Base-by-base conservation (phyloP, 495 filamentous ascomycete genomes). In the Penicillium psychrofluorescens region DNA sequence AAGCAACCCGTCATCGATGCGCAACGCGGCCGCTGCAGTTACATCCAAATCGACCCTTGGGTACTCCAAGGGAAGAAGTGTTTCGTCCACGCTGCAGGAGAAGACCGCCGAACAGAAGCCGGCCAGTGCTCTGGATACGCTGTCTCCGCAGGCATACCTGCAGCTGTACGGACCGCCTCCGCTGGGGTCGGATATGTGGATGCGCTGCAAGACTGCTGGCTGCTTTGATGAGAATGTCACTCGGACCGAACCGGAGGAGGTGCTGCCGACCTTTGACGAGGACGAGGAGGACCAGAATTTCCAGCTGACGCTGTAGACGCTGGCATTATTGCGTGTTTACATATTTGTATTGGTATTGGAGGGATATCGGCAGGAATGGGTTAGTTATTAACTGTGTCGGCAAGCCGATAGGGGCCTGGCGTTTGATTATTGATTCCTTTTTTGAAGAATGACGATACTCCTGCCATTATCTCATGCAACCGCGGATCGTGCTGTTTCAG, bases 11-110 rank as follows among this genome's bases (percentile, higher is more conserved):
- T 83, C 79, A 8, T 61, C 64, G 10, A 71, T 80, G 70, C 72
- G 77, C 41, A 66, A 79, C 51, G 66, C 78, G 4, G 79, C 82
- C 7, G 84, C 85, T 13, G 72, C 69, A 7, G 72, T 67, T n/a
- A 77, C 74, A 9, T 90, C 89, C 10, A 77, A 78, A 41, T 85
- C 77, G 37, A 95, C 90, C 0, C 64, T 95, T 27, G 89, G 89
- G 7, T 91, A 90, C 57, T 80, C 78, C 40, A 86, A 84, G 55
- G 88, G 90, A 27, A 75, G 88, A 11, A 73, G 71, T 11, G 75
- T 81, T 11, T 83, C 83, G 7, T 65, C 70, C 8, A 65, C 54
- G 5, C 45, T 79, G 49, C 60, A 62, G 35, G 63, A 63, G 38
- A 62, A 59, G 12, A 46, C 38, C 5, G 36, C 50, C 28, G 39